Conservation (phyloP, 768 basidiomycete species). For the Xerocomellus amylosporus region DNA sequence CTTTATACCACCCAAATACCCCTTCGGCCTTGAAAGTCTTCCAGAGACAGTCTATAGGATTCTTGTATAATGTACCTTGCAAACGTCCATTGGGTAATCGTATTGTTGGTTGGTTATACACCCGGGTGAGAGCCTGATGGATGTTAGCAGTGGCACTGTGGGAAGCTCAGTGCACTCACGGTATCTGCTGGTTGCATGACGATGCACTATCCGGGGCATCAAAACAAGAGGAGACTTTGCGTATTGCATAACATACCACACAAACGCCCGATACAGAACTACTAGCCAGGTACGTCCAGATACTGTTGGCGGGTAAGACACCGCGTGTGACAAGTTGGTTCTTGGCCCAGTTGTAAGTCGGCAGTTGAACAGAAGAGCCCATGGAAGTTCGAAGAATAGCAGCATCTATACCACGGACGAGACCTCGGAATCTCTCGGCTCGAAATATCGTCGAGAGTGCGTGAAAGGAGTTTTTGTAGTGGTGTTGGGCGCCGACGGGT, state of each 20-base stretch:
- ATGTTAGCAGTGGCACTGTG: neutral
- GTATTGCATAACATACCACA: constrained; percentile 58
- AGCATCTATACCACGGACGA: constrained; percentile 89
- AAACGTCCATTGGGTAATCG: constrained; percentile 65
- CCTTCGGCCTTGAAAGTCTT: constrained; percentile 93
- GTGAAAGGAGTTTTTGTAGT: constrained; percentile 82
- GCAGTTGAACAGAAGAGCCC: constrained; percentile 95
- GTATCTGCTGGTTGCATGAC: constrained; percentile 97
- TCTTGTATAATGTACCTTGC: constrained; percentile 79
- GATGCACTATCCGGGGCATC: constrained; percentile 50
- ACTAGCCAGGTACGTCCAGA: constrained; percentile 85
- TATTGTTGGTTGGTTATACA: constrained; percentile 93
- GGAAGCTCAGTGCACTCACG: constrained; percentile 41
- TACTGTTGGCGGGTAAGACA: constrained; percentile 70
- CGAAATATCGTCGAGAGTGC: constrained; percentile 78
- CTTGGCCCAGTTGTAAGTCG: constrained; percentile 94
- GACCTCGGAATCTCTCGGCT: constrained; percentile 74
- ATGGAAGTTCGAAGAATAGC: constrained; percentile 92
- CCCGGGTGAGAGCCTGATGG: constrained; percentile 75
- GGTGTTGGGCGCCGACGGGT: constrained; percentile 91
- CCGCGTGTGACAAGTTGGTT: constrained; percentile 65
- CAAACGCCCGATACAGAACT: constrained; percentile 88
- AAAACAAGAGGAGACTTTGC: constrained; percentile 6
- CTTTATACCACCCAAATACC: constrained; percentile 93
- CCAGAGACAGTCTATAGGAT: constrained; percentile 94